These are phyloP conservation scores for Penicillium sp. DNA, from an alignment of 2,329 filamentous ascomycete species.

Conservation along the genomic window DNA sequence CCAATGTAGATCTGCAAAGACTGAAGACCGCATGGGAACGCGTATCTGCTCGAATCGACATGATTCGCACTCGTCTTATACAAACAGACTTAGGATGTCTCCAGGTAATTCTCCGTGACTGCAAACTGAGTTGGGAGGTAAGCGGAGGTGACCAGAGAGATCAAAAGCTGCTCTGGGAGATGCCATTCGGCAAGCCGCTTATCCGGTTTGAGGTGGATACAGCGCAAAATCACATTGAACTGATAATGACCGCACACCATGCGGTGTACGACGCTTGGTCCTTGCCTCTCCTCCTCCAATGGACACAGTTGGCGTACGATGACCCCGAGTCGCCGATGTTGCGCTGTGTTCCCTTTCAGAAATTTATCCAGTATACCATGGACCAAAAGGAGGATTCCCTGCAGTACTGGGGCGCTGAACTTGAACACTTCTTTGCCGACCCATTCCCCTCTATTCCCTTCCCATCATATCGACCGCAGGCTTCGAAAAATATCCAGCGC, in stretches of 20 bases:
- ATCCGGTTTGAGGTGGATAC: too few relatives aligned
- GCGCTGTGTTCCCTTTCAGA: neutral
- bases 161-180: too few relatives aligned
- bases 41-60: neutral
- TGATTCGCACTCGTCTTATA: too few relatives aligned
- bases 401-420: neutral
- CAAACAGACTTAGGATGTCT: too few relatives aligned
- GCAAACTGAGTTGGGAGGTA: too few relatives aligned
- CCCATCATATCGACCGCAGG: neutral
- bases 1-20: neutral
- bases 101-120: too few relatives aligned
- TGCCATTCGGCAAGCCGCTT: too few relatives aligned
- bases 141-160: too few relatives aligned
- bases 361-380: neutral
- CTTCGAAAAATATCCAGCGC: neutral
- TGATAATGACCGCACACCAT: slow-evolving; percentile 47
- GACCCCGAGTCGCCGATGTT: neutral
- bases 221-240: neutral
- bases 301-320: neutral
- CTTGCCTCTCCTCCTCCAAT: slow-evolving; percentile 9
- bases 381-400: neutral
- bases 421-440: neutral
- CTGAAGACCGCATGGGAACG: neutral
- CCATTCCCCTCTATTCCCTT: neutral
- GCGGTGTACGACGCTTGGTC: slow-evolving; percentile 46